These are phyloP conservation scores for Boletus reticuloceps DNA, from an alignment of 768 basidiomycete species.

Conservation along the genomic window DNA sequence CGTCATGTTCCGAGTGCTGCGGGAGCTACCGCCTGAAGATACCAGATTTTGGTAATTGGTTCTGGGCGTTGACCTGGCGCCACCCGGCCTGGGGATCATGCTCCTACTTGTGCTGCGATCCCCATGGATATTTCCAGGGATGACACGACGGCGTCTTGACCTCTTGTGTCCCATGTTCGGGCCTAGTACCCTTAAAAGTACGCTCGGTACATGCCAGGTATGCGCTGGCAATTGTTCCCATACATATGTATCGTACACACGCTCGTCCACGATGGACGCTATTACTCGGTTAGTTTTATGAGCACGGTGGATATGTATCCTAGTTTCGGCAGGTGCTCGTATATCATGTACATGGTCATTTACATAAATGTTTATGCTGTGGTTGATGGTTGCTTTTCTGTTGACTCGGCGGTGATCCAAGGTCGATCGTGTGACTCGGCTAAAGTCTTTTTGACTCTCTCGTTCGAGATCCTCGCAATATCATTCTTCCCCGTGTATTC, in stretches of 20 bases:
- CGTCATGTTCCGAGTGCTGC: slow-evolving; percentile 42
- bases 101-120: neutral
- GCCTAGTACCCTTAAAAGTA: neutral
- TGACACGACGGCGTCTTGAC: neutral
- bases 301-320: neutral
- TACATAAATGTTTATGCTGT: too few relatives aligned
- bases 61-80: neutral
- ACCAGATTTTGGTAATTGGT: slow-evolving; percentile 40
- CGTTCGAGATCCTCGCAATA: too few relatives aligned
- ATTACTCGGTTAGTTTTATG: neutral
- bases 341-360: neutral
- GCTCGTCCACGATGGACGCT: slow-evolving; percentile 5
- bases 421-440: too few relatives aligned
- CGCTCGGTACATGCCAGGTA: neutral
- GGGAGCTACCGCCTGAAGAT: slow-evolving; percentile 33
- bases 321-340: neutral
- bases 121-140: neutral
- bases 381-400: too few relatives aligned
- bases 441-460: too few relatives aligned
- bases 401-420: neutral
- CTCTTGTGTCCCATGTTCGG: neutral
- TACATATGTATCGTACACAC: slow-evolving; percentile 4
- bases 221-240: neutral
- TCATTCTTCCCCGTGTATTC: too few relatives aligned
- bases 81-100: neutral